These are phyloP conservation scores for Solanum sparsipilum DNA, from an alignment of 257 asterid species.

Conservation along the genomic window DNA sequence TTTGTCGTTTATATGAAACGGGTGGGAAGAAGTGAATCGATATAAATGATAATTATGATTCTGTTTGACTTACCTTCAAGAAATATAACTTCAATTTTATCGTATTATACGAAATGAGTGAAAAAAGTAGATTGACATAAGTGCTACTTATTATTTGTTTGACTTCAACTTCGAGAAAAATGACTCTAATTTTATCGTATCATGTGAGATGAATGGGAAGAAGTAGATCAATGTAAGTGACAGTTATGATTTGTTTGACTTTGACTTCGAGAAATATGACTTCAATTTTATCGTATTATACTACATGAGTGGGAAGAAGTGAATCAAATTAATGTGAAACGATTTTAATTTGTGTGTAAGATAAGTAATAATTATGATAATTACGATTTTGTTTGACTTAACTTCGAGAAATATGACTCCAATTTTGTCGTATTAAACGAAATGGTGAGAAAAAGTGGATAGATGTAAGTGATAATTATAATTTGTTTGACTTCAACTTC, in stretches of 20 bases:
- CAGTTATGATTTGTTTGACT: not conserved
- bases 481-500: not conserved
- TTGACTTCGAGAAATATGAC: not conserved
- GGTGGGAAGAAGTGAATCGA: not conserved
- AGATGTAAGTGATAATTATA: too few relatives aligned
- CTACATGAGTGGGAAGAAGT: not conserved
- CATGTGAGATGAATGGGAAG: not conserved
- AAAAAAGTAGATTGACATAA: too few relatives aligned
- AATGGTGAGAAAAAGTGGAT: not conserved
- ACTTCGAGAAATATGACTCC: not conserved
- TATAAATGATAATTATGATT: too few relatives aligned
- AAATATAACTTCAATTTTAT: not conserved
- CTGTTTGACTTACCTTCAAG: not conserved
- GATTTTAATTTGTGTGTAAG: not conserved
- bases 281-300: not conserved
- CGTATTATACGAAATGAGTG: not conserved
- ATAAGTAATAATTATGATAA: too few relatives aligned
- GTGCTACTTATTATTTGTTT: too few relatives aligned
- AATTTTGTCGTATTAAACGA: not conserved
- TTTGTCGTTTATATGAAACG: not conserved
- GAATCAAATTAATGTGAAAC: not conserved
- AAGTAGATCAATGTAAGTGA: not conserved
- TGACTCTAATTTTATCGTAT: not conserved
- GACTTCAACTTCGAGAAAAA: too few relatives aligned
- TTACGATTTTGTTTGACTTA: not conserved